phyloP scores from a whole-genome alignment of 306 rosid species.

The Sindora glabra region DNA sequence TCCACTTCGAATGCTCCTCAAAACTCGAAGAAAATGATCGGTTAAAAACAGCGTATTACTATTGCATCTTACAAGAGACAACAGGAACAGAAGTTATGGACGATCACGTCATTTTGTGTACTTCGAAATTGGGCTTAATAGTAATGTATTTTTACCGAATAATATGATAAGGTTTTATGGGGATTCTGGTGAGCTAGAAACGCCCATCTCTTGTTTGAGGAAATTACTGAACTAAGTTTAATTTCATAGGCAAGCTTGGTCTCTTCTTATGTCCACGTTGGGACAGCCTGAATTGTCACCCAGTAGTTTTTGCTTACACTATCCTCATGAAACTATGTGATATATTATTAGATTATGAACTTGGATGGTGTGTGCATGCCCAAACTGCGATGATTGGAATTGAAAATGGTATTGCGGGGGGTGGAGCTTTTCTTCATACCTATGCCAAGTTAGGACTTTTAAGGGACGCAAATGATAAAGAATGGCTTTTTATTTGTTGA shows the following conservation, averaged over 20 bases:
- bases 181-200: slow-evolving; percentile 2
- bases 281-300: slow-evolving; percentile 1
- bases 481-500: no score
- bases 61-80: slow-evolving; percentile 21
- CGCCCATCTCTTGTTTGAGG: slow-evolving; percentile 32
- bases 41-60: slow-evolving; percentile 20
- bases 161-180: slow-evolving; percentile 28
- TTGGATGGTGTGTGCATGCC: slow-evolving; percentile 31
- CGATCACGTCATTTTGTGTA: slow-evolving; percentile 25
- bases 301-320: slow-evolving; percentile 21
- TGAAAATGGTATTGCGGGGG: slow-evolving; percentile 26
- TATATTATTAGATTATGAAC: slow-evolving; percentile 20
- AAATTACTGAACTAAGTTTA: slow-evolving; percentile 35
- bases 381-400: slow-evolving; percentile 27
- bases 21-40: neutral
- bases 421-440: slow-evolving; percentile 29
- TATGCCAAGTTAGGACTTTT: slow-evolving; percentile 26
- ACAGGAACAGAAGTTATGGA: slow-evolving; percentile 9
- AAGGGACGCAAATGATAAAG: no score
- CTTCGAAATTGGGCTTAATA: slow-evolving; percentile 21
- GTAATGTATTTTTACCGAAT: slow-evolving; percentile 30
- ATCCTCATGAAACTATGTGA: slow-evolving; percentile 28
- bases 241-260: slow-evolving; percentile 38
- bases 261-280: slow-evolving; percentile 28
- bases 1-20: neutral